Base-by-base conservation (phyloP, 306 rosid genomes). In the Phaseolus lunatus region DNA sequence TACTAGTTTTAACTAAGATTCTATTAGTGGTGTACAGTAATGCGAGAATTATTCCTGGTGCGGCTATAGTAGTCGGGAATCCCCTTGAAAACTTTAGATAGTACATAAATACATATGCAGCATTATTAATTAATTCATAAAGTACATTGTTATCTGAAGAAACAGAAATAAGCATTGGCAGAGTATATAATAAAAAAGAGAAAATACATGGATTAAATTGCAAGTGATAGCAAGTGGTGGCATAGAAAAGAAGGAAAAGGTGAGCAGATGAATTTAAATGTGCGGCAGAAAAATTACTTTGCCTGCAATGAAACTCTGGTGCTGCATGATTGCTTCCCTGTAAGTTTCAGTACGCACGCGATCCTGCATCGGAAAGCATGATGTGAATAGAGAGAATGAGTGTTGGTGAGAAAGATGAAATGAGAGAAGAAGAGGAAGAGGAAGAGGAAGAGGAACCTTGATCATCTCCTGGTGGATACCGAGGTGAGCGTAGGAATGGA, bases 381-480 rank as follows among this genome's bases (percentile, higher is more conserved):
- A 39, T 9, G 13, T 39, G 44, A 39, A 39, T 1, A 39, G 13
- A 39, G 44, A 9, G 44, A 39, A 39, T 2, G 44, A 39, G 44
- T 2, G 44, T 39, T 8, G 41, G 29, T 16, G 39, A 58, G 19
- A 31, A 67, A 20, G 5, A 5, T 7, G 43, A 63, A 47, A 54
- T 73, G 72, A 7, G 11, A 8, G 6, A 39, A 19, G 45, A 73
- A 0, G 50, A 73, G 13, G 19, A 11, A 58, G 23, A 37, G 2
- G 45, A 73, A 0, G 50, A 73, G 13, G 19, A 11, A 58, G 23
- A 37, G 2, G 22, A 58, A 91, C 98, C 98, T 95, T 95, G 84
- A 95, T 92, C 98, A 95, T 95, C 77, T 90, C 98, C 73, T 95
- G 96, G 78, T 95, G 98, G 79, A 95, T 90, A 16, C 98, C 98